Base-by-base conservation (phyloP, 192 early-diverging fungal species). In the Backusella macrospora region DNA sequence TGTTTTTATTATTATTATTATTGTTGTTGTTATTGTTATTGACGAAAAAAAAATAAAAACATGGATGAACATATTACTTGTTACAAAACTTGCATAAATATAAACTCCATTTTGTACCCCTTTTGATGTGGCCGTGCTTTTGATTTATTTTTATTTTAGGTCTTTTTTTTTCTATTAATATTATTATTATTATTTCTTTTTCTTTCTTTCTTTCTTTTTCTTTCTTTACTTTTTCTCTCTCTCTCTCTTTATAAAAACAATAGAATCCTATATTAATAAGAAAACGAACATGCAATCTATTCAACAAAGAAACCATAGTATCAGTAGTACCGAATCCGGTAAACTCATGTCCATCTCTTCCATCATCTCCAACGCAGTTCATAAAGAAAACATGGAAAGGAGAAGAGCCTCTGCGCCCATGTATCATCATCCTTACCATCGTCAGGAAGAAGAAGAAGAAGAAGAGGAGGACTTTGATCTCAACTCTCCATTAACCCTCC, bases 401-500 rank as follows among this genome's bases (percentile, higher is more conserved):
- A n/a, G n/a, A n/a, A n/a, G n/a, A n/a, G n/a, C n/a, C n/a, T n/a
- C n/a, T n/a, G n/a, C n/a, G n/a, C n/a, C n/a, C n/a, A n/a, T n/a
- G n/a, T n/a, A n/a, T n/a, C n/a, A n/a, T n/a, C n/a, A n/a, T n/a
- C n/a, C n/a, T n/a, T n/a, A n/a, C n/a, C n/a, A n/a, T n/a, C n/a
- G n/a, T n/a, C n/a, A n/a, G n/a, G n/a, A n/a, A n/a, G n/a, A n/a
- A n/a, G n/a, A n/a, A n/a, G n/a, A n/a, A n/a, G n/a, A n/a, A n/a
- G n/a, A n/a, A 14, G 48, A 52, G 14, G 65, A 67, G 3, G 43
- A 67, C 12, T 15, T 42, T 26, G 65, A 67, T 12, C n/a, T n/a
- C n/a, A 23, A 65, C 39, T 21, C 76, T 1, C 80, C 85, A 2
- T 62, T 88, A 1, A 82, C 86, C 2, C 72, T 85, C 16, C 78